Conservation (phyloP, 2,329 filamentous ascomycete genomes). For the Claviceps sp. region DNA sequence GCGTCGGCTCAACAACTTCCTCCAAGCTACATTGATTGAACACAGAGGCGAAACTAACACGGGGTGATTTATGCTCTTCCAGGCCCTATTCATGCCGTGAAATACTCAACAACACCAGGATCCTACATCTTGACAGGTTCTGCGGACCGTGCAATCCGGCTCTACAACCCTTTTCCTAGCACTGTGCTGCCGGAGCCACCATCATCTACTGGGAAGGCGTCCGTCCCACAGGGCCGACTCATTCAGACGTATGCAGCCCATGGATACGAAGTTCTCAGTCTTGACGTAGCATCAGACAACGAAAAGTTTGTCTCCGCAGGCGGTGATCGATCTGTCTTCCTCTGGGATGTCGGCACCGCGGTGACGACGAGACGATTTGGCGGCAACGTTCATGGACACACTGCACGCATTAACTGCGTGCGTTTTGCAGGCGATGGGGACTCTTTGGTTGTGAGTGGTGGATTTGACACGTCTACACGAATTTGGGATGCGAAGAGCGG, state of each 20-base stretch:
- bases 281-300: constrained; percentile 65
- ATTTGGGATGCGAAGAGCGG: constrained; percentile 56
- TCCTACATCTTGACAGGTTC: constrained; percentile 77
- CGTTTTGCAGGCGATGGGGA: constrained; percentile 67
- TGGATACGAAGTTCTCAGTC: constrained; percentile 79
- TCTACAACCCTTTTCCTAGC: constrained; percentile 63
- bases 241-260: constrained; percentile 86
- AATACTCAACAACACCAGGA: constrained; percentile 59
- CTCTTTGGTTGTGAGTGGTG: constrained; percentile 56
- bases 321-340: constrained; percentile 79
- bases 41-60: neutral
- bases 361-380: constrained; percentile 64
- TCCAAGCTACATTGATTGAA: neutral
- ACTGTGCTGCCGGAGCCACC: constrained; percentile 20
- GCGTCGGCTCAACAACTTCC: constrained; percentile 10
- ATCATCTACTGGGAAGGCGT: constrained; percentile 13
- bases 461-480: constrained; percentile 62
- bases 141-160: constrained; percentile 69
- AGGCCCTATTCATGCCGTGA: constrained; percentile 60
- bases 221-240: constrained; percentile 39
- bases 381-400: constrained; percentile 48
- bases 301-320: constrained; percentile 75
- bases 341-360: constrained; percentile 85
- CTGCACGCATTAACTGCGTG: constrained; percentile 63
- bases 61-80: neutral